Evolutionary conservation across 2,329 filamentous ascomycete species (phyloP), one percentile per base, ranked within the genome.

Genomic region (Ceratocystis colombiana): DNA sequence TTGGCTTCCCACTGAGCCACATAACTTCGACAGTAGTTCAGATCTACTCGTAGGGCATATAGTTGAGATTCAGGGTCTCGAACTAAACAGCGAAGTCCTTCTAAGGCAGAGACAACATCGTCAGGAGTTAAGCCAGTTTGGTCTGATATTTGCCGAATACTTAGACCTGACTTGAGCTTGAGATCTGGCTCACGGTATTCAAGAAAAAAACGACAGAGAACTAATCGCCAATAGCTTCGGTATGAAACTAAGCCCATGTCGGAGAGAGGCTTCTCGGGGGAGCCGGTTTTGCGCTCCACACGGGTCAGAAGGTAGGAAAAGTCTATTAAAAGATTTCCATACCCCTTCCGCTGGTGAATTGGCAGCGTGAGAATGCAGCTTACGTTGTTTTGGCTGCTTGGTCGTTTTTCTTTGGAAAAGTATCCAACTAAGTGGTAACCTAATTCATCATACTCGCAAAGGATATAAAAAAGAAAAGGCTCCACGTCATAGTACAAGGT

Each of bases 361-460:
- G 94, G 94, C 48, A 99, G 79, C 3, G 96, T 96, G 61, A 99
- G 79, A 71, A 99, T 99, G 75, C 94, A 99, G 7, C 91, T 96
- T 61, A 99, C 94, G 70, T 99, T 99, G 75, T 99, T 97, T 71
- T 92, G 88, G 68, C 91, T 96, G 75, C 90, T 93, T 1, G 90
- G 88, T 55, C 95, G 83, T 77, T 99, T 99, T 77, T 99, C 94
- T 75, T 99, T 99, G 63, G 94, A 97, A 72, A 99, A 99, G 74
- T 99, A 99, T n/a, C 94, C 94, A 30, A 97, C 93, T 71, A 99
- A 94, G 74, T 96, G 94, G 73, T 94, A 96, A 20, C 93, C 93
- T 20, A 88, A 84, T 66, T 94, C 88, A 72, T 96, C 89, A 71
- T 92, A 93, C 71, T 96, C 94, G 70, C 91, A 96, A 78, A 97